These are phyloP conservation scores for Protea cynaroides DNA, from an alignment of 164 flowering plant genomes.

Conservation along the genomic window DNA sequence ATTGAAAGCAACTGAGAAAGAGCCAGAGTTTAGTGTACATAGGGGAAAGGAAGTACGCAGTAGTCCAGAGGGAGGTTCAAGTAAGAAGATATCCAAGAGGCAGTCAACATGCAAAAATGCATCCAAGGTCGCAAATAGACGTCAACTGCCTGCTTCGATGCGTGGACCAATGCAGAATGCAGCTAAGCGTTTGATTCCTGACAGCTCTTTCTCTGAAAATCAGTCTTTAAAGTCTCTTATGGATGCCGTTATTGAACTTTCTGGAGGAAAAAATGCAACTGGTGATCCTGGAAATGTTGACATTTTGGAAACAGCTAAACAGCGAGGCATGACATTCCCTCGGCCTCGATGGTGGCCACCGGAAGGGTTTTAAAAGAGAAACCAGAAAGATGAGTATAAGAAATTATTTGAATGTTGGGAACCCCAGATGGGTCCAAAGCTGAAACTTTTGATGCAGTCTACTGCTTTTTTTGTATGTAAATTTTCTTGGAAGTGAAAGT, in stretches of 20 bases:
- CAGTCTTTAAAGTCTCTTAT: not conserved
- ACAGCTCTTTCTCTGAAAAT: not conserved
- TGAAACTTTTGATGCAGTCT: too few relatives aligned
- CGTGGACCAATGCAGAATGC: slow-evolving; percentile 5
- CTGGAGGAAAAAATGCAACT: not conserved
- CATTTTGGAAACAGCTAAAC: slow-evolving; percentile 20
- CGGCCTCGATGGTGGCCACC: slow-evolving; percentile 22
- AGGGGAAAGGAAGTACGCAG: too few relatives aligned
- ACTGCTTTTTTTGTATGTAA: too few relatives aligned
- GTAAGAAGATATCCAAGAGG: not conserved
- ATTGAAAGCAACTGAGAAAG: slow-evolving; percentile 3
- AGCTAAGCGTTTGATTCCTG: not conserved
- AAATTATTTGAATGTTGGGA: too few relatives aligned
- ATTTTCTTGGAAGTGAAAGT: too few relatives aligned
- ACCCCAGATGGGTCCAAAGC: too few relatives aligned
- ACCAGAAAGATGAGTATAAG: too few relatives aligned
- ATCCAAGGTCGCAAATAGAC: not conserved
- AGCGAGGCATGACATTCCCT: slow-evolving; percentile 25
- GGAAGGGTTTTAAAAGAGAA: not conserved
- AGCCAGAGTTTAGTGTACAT: not conserved
- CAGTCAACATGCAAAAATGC: too few relatives aligned
- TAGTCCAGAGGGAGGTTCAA: not conserved
- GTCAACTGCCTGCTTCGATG: slow-evolving; percentile 16
- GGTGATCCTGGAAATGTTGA: slow-evolving; percentile 3
- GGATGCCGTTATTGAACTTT: slow-evolving; percentile 12